Base-by-base conservation (phyloP, 179 eudicot genomes). In the Spinacia oleracea region DNA sequence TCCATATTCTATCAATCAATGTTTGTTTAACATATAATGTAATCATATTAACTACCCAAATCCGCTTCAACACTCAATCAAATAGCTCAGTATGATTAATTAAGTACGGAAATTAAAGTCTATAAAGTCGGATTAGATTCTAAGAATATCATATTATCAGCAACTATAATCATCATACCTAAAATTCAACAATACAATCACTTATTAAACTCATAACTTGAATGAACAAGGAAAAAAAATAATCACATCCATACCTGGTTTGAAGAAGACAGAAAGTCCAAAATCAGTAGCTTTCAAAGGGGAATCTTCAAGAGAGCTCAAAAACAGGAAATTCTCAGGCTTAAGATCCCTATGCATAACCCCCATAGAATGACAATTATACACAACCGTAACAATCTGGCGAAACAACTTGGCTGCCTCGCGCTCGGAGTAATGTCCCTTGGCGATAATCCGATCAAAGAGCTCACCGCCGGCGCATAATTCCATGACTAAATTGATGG, bases 381-480 rank as follows among this genome's bases (percentile, higher is more conserved):
- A 89, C 75, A 95, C 95, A 32, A 93, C 95, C 0, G 90, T 93
- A 31, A 95, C 97, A 68, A 95, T 91, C 89, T 93, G 92, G 10
- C 95, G 56, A 73, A 87, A 95, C 77, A 95, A 59, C 73, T 7
- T 86, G 0, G 97, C 97, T 3, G 98, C 98, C 14, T 94, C 91
- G 0, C 98, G 90, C 76, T 95, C 98, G 0, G 98, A 93, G 35
- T 95, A 95, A 78, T 91, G 97, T 2, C 97, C 97, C 69, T 88
- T 93, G 0, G 93, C 81, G 20, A 93, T 91, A 55, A 95, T 95
- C 88, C 98, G 85, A 76, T 93, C 98, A 75, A 95, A 95, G 1
- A 95, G 89, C 85, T 95, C 98, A 0, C 98, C 98, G 4, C 98
- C 98, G 2, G 88, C 97, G 46, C 98, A 95, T 10, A 95, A 82